A percentile compares a stretch with the other conserved stretches of the same genome.
Conservation (phyloP, 2,329 filamentous ascomycete species). For the Microcyclospora pomicola region DNA sequence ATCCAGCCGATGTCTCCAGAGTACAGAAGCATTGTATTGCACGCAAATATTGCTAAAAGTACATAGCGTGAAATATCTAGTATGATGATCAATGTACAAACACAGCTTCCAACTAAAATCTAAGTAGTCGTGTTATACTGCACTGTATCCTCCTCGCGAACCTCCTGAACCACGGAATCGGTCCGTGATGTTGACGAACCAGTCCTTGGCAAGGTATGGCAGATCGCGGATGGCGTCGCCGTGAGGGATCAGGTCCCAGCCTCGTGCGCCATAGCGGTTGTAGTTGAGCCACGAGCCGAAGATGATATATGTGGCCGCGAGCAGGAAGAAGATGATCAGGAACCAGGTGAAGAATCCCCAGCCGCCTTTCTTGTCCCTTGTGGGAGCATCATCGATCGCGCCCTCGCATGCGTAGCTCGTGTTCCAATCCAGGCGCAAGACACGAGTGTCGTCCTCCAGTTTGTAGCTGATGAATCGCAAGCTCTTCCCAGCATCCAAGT, state of each 20-base stretch:
- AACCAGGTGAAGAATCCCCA: slow-evolving; percentile 99
- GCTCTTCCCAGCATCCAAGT: slow-evolving; percentile 44
- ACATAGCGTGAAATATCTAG: too few relatives aligned
- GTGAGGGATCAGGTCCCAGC: slow-evolving; percentile 89
- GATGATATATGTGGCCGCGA: slow-evolving; percentile 78
- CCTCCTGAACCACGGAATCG: slow-evolving; percentile 66
- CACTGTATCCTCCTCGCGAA: slow-evolving; percentile 82
- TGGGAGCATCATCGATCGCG: slow-evolving; percentile 30
- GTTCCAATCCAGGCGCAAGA: slow-evolving; percentile 67
- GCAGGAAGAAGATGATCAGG: slow-evolving; percentile 76
- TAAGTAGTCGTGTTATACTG: slow-evolving; percentile 44
- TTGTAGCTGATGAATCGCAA: slow-evolving; percentile 67
- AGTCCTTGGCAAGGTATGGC: slow-evolving; percentile 85
- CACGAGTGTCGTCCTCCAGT: slow-evolving; percentile 40
- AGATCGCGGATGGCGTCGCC: slow-evolving; percentile 84
- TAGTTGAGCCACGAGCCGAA: slow-evolving; percentile 99
- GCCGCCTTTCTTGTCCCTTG: slow-evolving; percentile 34
- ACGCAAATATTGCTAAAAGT: too few relatives aligned
- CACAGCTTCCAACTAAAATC: too few relatives aligned
- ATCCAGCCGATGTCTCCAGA: too few relatives aligned
- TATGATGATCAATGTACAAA: too few relatives aligned
- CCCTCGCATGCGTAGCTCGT: slow-evolving; percentile 76
- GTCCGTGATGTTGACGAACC: slow-evolving; percentile 62
- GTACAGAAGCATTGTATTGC: too few relatives aligned
- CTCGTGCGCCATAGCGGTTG: slow-evolving; percentile 85